phyloP scores from a whole-genome alignment of 2,329 filamentous ascomycete genomes.

The Penicillium digitatum region DNA sequence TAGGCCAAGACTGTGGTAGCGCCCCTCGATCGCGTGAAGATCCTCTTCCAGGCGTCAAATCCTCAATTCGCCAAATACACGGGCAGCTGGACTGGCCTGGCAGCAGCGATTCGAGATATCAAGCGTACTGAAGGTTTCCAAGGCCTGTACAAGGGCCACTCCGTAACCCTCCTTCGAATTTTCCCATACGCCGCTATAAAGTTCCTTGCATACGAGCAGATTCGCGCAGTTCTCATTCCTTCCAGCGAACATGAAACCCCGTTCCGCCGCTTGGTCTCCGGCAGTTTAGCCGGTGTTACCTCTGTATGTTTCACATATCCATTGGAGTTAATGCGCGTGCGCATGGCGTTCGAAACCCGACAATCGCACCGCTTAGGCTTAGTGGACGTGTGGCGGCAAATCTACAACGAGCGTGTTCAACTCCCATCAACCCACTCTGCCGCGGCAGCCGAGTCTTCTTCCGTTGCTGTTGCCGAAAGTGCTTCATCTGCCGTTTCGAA shows the following conservation, averaged over 20 bases:
- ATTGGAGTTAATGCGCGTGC: conserved; percentile 85
- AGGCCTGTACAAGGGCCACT: conserved; percentile 90
- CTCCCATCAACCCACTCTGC: conserved; percentile 25
- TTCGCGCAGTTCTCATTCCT: conserved; percentile 73
- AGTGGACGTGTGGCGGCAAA: conserved; percentile 72
- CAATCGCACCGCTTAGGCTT: conserved; percentile 66
- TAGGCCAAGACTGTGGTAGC: conserved; percentile 94
- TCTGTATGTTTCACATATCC: conserved; percentile 97
- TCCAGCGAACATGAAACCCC: conserved; percentile 72
- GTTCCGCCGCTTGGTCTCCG: conserved; percentile 57
- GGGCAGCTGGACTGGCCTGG: conserved; percentile 79
- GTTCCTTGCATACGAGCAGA: conserved; percentile 96
- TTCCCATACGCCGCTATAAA: conserved; percentile 98
- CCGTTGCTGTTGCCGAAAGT: conserved; percentile 37
- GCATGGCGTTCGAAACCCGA: conserved; percentile 91
- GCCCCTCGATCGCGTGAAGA: conserved; percentile 95
- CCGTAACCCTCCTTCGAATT: conserved; percentile 85
- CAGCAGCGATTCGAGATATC: conserved; percentile 79
- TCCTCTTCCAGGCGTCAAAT: conserved; percentile 93
- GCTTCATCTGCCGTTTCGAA: conserved; percentile 44
- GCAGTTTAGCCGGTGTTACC: conserved; percentile 63
- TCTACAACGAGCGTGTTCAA: conserved; percentile 71
- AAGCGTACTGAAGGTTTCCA: conserved; percentile 66
- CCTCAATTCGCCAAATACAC: conserved; percentile 92
- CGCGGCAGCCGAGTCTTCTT: conserved; percentile 33